phyloP scores from a whole-genome alignment of 202 grass and related monocot species.

The Bolboschoenoplectus hybrid region DNA sequence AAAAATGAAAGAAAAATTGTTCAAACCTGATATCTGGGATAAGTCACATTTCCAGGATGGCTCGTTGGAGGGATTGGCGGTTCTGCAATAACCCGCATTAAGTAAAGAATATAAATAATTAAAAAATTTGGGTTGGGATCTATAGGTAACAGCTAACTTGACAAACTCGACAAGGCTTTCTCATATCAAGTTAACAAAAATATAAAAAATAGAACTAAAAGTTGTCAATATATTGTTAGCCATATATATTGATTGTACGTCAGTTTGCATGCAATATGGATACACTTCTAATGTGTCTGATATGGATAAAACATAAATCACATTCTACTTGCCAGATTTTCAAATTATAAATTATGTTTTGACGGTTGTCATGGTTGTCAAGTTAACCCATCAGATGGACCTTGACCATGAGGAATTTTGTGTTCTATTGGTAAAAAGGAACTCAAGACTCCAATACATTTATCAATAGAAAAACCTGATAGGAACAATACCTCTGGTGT shows the following conservation, averaged over 20 bases:
- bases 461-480: neutral
- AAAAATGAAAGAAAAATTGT: constrained; percentile 28
- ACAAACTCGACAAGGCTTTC: neutral
- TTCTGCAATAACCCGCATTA: constrained; percentile 24
- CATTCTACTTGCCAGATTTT: neutral
- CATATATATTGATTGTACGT: neutral
- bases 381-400: neutral
- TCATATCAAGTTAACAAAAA: constrained; percentile 16
- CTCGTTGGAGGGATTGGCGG: constrained; percentile 26
- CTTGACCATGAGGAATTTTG: neutral
- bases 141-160: neutral
- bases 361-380: neutral
- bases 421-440: neutral
- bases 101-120: neutral
- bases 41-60: constrained; percentile 41
- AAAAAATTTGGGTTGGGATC: neutral
- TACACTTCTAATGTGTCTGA: neutral
- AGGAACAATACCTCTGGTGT: constrained; percentile 24
- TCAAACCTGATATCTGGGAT: constrained; percentile 50
- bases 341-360: neutral
- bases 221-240: neutral
- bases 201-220: neutral
- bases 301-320: neutral
- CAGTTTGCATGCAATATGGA: neutral
- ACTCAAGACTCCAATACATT: neutral